Evolutionary conservation across 352 stramenopile genomes (phyloP), one percentile per base, ranked within the genome.

Genomic region (Nothophytophthora sp.): DNA sequence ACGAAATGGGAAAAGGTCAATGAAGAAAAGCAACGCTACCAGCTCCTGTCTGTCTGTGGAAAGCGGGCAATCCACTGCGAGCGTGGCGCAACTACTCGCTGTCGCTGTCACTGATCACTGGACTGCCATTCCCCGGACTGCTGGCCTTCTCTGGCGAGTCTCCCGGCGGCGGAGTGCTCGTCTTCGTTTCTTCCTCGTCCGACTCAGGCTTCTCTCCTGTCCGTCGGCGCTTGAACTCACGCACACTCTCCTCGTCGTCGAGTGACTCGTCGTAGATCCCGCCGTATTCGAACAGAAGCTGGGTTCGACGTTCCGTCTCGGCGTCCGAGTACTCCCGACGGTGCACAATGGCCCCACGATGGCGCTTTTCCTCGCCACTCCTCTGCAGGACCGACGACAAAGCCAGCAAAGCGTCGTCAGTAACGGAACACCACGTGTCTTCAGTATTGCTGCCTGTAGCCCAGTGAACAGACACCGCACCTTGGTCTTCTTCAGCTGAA

Each of bases 401-500:
- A 36, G 15, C 19, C 30, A 24, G 5, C 5, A 42, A 24, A 34
- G 9, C 37, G 13, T 39, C 15, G n/a, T 55, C 28, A 59, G n/a
- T n/a, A n/a, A n/a, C n/a, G n/a, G 36, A 37, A 33, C 20, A 13
- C 8, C 13, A 23, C 35, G 18, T n/a, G n/a, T n/a, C n/a, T n/a
- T n/a, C n/a, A n/a, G n/a, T 25, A 16, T 15, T 25, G 18, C 23
- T 16, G 25, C 29, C 13, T 16, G 5, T 15, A 0, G 5, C 16
- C n/a, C 12, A 13, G 30, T 23, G 10, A 33, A 51, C 13, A 11
- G 32, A n/a, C 32, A 42, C 45, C n/a, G 50, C 63, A 79, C 76
- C 67, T 91, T 91, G 35, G 81, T 92, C 64, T 94, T 94, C 47
- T 73, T 85, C 20, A 94, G 69, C 51, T 89, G 76, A 32, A 94